Percentiles rank a stretch among this genome's conserved stretches.
Conservation (phyloP, 31 red algal species). For the Bonnemaisonia californica region DNA sequence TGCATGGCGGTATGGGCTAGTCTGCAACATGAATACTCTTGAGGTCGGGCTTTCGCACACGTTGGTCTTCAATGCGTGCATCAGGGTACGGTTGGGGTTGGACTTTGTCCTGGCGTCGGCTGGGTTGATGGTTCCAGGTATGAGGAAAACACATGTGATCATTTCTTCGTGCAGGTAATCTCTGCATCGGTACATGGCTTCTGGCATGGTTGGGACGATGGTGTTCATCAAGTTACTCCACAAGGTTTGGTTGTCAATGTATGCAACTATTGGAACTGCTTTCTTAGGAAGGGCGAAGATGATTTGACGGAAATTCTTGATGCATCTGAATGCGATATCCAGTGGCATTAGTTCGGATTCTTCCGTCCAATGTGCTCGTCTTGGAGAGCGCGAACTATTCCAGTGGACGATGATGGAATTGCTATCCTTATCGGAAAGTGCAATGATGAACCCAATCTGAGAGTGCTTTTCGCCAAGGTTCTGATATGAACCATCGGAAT, state of each 20-base stretch:
- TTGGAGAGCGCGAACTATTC: slow-evolving; percentile 24
- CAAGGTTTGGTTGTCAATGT: slow-evolving; percentile 21
- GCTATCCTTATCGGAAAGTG: not conserved
- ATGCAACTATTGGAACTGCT: not conserved
- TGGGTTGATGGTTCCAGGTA: not conserved
- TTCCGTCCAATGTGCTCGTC: slow-evolving; percentile 32
- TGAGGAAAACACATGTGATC: slow-evolving; percentile 1
- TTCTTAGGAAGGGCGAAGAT: not conserved
- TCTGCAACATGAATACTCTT: slow-evolving; percentile 6
- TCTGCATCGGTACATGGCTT: not conserved
- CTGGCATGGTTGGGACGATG: slow-evolving; percentile 17
- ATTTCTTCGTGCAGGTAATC: not conserved
- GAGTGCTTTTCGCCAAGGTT: slow-evolving; percentile 24
- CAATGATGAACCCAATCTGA: slow-evolving; percentile 12
- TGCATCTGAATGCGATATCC: slow-evolving; percentile 6
- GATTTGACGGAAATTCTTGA: not conserved
- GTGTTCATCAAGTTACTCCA: slow-evolving; percentile 38
- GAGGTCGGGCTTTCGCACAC: not conserved
- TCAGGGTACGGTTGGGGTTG: slow-evolving; percentile 10
- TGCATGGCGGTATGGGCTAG: not conserved
- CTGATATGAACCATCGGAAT: slow-evolving; percentile 17
- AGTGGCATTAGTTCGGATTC: slow-evolving; percentile 37
- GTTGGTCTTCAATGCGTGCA: not conserved
- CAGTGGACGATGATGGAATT: slow-evolving; percentile 18
- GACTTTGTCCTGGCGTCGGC: slow-evolving; percentile 17